Evolutionary conservation across 805 yeast species (phyloP).

Genomic region (Nakazawaea sp.): DNA sequence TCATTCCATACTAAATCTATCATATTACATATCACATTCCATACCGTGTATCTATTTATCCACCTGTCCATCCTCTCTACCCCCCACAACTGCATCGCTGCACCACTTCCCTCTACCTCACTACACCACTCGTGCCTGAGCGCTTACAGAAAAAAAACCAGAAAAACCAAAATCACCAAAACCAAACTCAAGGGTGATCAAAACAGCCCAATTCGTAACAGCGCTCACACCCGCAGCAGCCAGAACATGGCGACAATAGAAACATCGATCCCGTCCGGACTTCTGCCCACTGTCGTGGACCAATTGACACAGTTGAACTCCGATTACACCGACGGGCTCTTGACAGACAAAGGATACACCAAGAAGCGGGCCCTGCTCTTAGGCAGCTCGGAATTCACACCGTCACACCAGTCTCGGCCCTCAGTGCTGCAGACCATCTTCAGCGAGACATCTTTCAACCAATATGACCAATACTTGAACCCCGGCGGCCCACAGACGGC

Average conservation of each 20-base stretch:
- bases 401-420: constrained; percentile 10
- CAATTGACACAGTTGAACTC: constrained; percentile 34
- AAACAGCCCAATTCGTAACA: not conserved
- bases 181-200: too few species aligned
- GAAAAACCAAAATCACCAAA: too few species aligned
- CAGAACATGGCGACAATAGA: constrained; percentile 26
- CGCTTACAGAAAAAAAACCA: too few species aligned
- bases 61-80: too few species aligned
- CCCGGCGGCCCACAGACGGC: too few species aligned
- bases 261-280: constrained; percentile 37
- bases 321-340: constrained; percentile 60
- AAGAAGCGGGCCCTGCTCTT: constrained; percentile 45
- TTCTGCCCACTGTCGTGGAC: constrained; percentile 27
- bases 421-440: constrained; percentile 10
- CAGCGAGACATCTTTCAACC: constrained; percentile 9
- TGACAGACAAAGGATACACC: constrained; percentile 67
- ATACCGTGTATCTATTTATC: too few species aligned
- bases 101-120: too few species aligned
- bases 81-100: too few species aligned
- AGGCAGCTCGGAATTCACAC: constrained; percentile 11
- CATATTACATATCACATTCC: too few species aligned
- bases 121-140: too few species aligned
- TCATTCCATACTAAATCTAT: too few species aligned
- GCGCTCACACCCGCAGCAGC: not conserved
- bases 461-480: constrained; percentile 1